These are phyloP conservation scores for Penicillium vulpinum DNA, from an alignment of 2,329 filamentous ascomycete genomes.

Conservation along the genomic window DNA sequence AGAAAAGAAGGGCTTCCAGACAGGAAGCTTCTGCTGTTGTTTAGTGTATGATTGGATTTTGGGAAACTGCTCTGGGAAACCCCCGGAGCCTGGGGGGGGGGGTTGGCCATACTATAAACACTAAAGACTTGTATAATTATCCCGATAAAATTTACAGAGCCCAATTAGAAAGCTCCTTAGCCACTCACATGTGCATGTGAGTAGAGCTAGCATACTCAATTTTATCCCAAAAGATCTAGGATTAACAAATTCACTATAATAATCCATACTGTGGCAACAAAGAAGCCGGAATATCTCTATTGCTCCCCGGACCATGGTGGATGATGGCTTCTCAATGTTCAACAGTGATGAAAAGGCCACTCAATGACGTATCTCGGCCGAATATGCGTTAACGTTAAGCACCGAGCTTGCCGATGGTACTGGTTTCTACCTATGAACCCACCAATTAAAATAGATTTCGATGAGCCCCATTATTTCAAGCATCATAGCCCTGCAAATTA, in stretches of 20 bases:
- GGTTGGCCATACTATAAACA: too few species aligned
- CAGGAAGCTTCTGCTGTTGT: background rate
- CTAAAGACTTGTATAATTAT: background rate
- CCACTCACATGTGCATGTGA: background rate
- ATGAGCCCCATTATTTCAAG: background rate
- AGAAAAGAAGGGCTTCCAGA: background rate
- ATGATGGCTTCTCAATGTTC: background rate
- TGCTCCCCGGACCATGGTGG: background rate
- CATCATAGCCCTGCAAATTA: background rate
- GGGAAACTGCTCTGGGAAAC: too few species aligned
- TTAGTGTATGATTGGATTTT: background rate
- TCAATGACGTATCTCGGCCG: background rate
- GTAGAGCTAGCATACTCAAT: background rate
- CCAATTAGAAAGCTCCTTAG: background rate
- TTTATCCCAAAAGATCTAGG: too few species aligned
- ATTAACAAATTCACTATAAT: background rate
- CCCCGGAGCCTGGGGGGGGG: background rate
- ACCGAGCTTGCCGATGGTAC: background rate
- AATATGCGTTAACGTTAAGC: background rate
- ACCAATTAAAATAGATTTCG: background rate
- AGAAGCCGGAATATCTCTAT: background rate
- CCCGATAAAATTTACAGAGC: background rate
- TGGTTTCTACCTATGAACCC: background rate
- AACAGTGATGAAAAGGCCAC: background rate
- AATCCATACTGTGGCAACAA: too few species aligned